phyloP scores from a whole-genome alignment of 1,139 yeast species.

The Candida sp. region DNA sequence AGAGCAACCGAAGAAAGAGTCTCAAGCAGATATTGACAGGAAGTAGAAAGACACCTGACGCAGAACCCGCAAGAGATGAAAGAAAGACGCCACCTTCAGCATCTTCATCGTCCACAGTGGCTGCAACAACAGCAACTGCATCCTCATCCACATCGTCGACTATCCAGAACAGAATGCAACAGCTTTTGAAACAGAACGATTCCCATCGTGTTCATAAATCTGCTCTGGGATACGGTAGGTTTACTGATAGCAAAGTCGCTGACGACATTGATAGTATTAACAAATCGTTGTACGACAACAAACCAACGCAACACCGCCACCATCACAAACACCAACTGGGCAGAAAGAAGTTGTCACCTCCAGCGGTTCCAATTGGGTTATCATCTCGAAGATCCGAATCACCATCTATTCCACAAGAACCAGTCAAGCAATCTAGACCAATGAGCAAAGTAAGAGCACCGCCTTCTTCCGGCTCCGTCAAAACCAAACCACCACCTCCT shows the following conservation, averaged over 20 bases:
- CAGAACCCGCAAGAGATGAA: constrained; percentile 1
- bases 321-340: neutral
- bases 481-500: constrained; percentile 57
- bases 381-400: constrained; percentile 17
- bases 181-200: constrained; percentile 52
- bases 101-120: neutral
- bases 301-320: no score
- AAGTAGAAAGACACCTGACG: constrained; percentile 19
- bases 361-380: constrained; percentile 35
- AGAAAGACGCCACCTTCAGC: constrained; percentile 3
- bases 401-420: neutral
- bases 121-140: constrained; percentile 1
- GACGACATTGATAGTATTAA: constrained; percentile 49
- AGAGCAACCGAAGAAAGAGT: constrained; percentile 34
- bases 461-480: neutral
- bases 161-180: constrained; percentile 72
- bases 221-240: constrained; percentile 79
- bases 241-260: constrained; percentile 46
- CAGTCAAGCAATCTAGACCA: constrained; percentile 3
- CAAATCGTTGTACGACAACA: constrained; percentile 5
- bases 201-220: constrained; percentile 57
- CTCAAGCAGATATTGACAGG: constrained; percentile 49
- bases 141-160: constrained; percentile 38
- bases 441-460: constrained; percentile 2
- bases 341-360: constrained; percentile 25